Base-by-base conservation (phyloP, 202 grass and related monocot species). In the Musa balbisiana region DNA sequence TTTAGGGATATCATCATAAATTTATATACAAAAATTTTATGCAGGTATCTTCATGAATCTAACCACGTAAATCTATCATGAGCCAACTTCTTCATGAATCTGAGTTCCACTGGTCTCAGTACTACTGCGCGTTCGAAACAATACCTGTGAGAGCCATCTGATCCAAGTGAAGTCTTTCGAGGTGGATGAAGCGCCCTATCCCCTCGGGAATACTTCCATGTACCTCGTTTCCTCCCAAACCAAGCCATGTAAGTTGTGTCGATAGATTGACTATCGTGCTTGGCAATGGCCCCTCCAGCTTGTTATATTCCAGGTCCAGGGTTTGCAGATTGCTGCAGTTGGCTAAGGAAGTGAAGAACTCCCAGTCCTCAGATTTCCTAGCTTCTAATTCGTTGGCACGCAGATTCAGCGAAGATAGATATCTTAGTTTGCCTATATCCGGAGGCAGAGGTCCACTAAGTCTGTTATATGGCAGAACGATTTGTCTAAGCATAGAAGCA, bases 141-240 rank as follows among this genome's bases (percentile, higher is more conserved):
- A 4, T 27, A 62, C 78, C 78, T 60, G 5, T 23, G n/a, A 80
- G 69, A 52, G 23, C 2, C 11, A 55, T 80, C 14, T 24, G 3
- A 49, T 19, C 9, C 9, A 63, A 21, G 11, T 24, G 0, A 14
- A 80, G 49, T 9, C 14, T 0, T 2, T 25, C 50, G 3, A 80
- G 51, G 2, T 52, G 49, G 19, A 16, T 20, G 9, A 73, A 20
- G n/a, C 60, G 72, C 17, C 6, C 53, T 62, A 80, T 60, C 10
- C 29, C 78, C 16, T 9, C 2, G 14, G 78, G 78, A 73, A 80
- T 52, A 9, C 19, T 60, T 50, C 78, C 78, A 54, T 54, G 13
- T 14, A 54, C 53, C 53, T 54, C 2, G 53, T 54, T 54, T 10
- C 25, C 25, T 43, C 64, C 64, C 64, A 67, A 4, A 11, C 64